Conservation (phyloP, 495 filamentous ascomycete genomes). For the Penicillium nucicola region DNA sequence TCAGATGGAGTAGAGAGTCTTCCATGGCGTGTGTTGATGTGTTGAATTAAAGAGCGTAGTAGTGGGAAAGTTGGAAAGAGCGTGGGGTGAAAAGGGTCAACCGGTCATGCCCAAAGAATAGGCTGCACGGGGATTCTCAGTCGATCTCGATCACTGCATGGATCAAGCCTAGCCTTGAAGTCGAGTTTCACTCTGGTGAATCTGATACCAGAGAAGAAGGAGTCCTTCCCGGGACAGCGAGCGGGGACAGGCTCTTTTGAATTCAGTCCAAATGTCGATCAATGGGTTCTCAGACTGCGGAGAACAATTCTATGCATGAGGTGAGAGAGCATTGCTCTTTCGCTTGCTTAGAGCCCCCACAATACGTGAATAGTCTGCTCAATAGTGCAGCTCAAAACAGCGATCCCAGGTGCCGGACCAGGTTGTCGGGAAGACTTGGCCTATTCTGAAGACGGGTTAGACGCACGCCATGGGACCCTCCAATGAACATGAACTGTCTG, state of each 20-base stretch:
- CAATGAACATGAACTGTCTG: not conserved
- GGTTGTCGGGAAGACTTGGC: not conserved
- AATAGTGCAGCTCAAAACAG: conserved; percentile 15
- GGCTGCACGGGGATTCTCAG: not conserved
- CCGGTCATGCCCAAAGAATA: not conserved
- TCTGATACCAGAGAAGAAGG: not conserved
- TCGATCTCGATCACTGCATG: not conserved
- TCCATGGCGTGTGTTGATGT: conserved; percentile 17
- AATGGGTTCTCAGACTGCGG: conserved; percentile 4
- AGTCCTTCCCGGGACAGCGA: not conserved
- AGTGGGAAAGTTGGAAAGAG: conserved; percentile 11
- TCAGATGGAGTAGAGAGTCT: conserved; percentile 8
- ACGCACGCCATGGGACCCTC: conserved; percentile 10
- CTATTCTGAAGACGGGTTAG: not conserved
- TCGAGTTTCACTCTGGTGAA: not conserved
- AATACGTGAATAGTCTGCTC: conserved; percentile 15
- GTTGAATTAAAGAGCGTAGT: conserved; percentile 4
- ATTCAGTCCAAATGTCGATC: not conserved
- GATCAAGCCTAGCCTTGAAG: not conserved
- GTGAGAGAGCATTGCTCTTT: conserved; percentile 1
- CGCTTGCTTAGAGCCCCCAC: conserved; percentile 2
- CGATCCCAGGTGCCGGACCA: conserved; percentile 7
- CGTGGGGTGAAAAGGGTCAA: not conserved
- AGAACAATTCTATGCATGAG: conserved; percentile 12
- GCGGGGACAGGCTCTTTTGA: conserved; percentile 2